Evolutionary conservation across 805 yeast genomes (phyloP).

Genomic region (Candida morakotiae): DNA sequence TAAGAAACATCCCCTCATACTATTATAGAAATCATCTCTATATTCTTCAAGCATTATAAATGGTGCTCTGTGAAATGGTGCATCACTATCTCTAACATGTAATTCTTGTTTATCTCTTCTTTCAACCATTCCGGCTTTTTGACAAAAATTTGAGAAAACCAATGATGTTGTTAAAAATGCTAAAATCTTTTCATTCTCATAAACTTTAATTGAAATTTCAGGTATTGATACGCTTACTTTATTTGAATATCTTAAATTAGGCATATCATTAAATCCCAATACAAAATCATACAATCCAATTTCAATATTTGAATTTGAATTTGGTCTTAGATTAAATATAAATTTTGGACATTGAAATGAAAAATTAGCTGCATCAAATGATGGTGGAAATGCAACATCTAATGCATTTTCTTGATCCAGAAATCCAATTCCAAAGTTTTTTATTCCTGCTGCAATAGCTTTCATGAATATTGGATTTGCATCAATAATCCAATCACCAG

Average conservation of each 20-base stretch:
- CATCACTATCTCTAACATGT: constrained; percentile 70
- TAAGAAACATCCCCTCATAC: constrained; percentile 46
- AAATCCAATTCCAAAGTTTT: constrained; percentile 58
- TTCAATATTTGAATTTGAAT: constrained; percentile 7
- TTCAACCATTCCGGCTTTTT: constrained; percentile 43
- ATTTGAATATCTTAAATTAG: constrained; percentile 60
- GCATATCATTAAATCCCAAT: constrained; percentile 61
- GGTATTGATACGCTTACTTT: constrained; percentile 51
- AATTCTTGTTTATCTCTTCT: constrained; percentile 53
- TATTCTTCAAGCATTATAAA: constrained; percentile 56
- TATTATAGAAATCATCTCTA: constrained; percentile 46
- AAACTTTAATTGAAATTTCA: constrained; percentile 30
- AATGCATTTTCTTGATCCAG: constrained; percentile 75
- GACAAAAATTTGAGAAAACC: constrained; percentile 54
- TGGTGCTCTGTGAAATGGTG: constrained; percentile 76
- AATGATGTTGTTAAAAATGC: constrained; percentile 56
- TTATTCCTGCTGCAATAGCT: constrained; percentile 38
- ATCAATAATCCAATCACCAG: constrained; percentile 55
- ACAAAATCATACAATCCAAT: constrained; percentile 19
- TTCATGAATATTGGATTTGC: constrained; percentile 45
- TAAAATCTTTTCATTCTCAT: constrained; percentile 14
- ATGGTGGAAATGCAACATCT: constrained; percentile 47
- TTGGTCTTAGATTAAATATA: constrained; percentile 29
- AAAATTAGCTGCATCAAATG: constrained; percentile 69
- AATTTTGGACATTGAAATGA: constrained; percentile 52